Base-by-base conservation (phyloP, 352 stramenopile genomes). In the Phytophthora aleatoria region DNA sequence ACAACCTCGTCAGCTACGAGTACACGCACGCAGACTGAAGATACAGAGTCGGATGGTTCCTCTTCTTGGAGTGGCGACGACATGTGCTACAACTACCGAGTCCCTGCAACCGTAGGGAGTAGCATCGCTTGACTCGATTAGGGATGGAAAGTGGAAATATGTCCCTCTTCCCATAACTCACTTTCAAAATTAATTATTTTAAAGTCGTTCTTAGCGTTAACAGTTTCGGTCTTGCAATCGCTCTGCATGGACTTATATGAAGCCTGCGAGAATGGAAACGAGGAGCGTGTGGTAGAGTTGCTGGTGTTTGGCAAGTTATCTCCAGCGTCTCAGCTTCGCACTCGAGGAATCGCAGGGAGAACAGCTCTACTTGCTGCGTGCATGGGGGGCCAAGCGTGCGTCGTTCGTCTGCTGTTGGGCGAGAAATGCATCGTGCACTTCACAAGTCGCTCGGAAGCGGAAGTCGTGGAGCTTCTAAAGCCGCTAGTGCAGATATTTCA, bases 241-340 rank as follows among this genome's bases (percentile, higher is more conserved):
- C 31, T 10, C 47, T 63, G 54, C 10, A 94, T 94, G 85, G 85
- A 94, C 47, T 65, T 94, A 33, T 87, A 87, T 51, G 85, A 94
- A 60, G 83, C 81, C 10, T 91, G 83, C 49, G 85, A 94, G 67
- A 92, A 91, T 61, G 85, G 85, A 52, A 94, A 94, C 50, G 85
- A 94, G 54, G 85, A 94, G 70, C 85, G 85, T 43, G 83, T 92
- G 16, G 72, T 94, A 6, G 85, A 92, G 69, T 67, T 92, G 28
- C 68, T 94, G 31, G 50, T 92, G n/a, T 63, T 77, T 11, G 74
- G 76, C 15, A 68, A 79, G 13, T 1, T 41, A 8, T 65, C 52
- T 53, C n/a, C 58, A 50, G 42, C 58, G 26, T 41, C 50, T 10
- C 65, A 73, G 38, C 59, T 73, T 38, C 50, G 56, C 2, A 24